phyloP scores from a whole-genome alignment of 2,329 filamentous ascomycete genomes.

The Talaromyces amestolkiae region DNA sequence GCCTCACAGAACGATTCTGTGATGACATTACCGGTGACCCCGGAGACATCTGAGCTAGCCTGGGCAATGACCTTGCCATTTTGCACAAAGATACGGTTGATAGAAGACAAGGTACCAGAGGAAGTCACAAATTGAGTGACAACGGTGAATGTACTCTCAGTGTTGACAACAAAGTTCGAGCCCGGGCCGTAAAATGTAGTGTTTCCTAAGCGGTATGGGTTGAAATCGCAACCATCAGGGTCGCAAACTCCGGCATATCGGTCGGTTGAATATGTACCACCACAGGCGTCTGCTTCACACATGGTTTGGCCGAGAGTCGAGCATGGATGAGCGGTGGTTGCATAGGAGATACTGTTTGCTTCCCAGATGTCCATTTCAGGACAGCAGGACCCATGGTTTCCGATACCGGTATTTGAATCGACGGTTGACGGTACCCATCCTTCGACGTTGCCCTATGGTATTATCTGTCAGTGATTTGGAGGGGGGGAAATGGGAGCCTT shows the following conservation, averaged over 20 bases:
- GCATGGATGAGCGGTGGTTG: too few relatives aligned
- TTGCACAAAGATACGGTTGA: neutral
- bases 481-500: too few relatives aligned
- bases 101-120: neutral
- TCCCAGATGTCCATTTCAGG: too few relatives aligned
- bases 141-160: neutral
- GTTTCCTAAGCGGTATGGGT: neutral
- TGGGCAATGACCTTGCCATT: neutral
- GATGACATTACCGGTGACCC: neutral
- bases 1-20: neutral
- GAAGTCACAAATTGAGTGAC: neutral
- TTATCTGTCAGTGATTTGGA: too few relatives aligned
- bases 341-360: too few relatives aligned
- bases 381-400: too few relatives aligned
- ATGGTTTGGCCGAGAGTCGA: neutral
- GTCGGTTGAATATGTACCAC: neutral
- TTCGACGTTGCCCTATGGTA: too few relatives aligned
- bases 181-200: neutral
- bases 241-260: neutral
- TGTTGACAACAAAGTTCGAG: neutral
- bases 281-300: neutral
- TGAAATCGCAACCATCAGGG: neutral
- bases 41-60: neutral
- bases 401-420: too few relatives aligned
- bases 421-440: too few relatives aligned